phyloP scores from a whole-genome alignment of 805 yeast species.

The Wickerhamomyces xylosicus region DNA sequence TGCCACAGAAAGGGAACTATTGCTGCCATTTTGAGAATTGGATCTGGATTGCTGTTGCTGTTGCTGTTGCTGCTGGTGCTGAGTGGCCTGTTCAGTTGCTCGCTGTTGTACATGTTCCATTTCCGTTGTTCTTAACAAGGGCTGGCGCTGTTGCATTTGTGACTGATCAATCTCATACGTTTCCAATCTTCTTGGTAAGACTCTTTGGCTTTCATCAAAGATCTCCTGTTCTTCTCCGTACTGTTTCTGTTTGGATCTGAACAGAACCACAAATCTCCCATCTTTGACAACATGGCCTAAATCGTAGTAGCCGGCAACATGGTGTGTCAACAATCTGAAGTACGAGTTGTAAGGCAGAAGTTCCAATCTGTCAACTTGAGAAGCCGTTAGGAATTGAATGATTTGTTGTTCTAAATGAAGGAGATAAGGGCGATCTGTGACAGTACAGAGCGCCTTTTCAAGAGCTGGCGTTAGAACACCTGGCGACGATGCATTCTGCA shows the following conservation, averaged over 20 bases:
- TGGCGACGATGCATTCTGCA: neutral
- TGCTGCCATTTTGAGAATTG: neutral
- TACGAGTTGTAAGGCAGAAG: conserved; percentile 50
- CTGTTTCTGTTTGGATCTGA: neutral
- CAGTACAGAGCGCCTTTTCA: conserved; percentile 29
- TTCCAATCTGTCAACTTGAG: conserved; percentile 28
- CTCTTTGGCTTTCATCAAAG: neutral
- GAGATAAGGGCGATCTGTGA: conserved; percentile 39
- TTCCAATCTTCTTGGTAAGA: neutral
- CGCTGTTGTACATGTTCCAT: too few relatives aligned
- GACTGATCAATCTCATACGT: neutral
- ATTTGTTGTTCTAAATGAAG: conserved; percentile 38
- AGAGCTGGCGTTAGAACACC: conserved; percentile 20
- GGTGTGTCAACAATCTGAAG: conserved; percentile 57
- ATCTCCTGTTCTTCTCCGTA: too few relatives aligned
- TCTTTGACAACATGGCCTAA: conserved; percentile 38
- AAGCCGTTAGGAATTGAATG: conserved; percentile 27
- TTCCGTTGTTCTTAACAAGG: too few relatives aligned
- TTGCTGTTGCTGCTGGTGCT: conserved; percentile 5
- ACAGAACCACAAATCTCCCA: neutral
- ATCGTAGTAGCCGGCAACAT: conserved; percentile 55
- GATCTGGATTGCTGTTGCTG: neutral
- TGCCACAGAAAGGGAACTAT: neutral
- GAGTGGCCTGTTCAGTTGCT: too few relatives aligned
- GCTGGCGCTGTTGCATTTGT: too few relatives aligned